Base-by-base conservation (phyloP, 305 asterid genomes). In the Vinca major region DNA sequence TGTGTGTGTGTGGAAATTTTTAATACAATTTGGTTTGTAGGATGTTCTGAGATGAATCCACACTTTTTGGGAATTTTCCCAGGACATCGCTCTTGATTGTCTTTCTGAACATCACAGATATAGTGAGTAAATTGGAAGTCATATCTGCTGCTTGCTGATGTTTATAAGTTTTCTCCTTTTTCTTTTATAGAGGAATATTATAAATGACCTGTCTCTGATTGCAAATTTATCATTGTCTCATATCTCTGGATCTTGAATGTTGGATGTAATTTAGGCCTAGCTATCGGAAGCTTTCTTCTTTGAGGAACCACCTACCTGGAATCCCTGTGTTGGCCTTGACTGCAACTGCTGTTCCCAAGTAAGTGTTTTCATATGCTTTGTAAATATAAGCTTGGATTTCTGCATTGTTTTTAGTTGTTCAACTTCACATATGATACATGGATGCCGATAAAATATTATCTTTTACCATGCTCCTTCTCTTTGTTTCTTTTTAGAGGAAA, bases 281-380 rank as follows among this genome's bases (percentile, higher is more conserved):
- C 88, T 92, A 92, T 83, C 82, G 97, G 70, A 92, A 90, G 81
- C 95, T 92, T 76, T 87, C 95, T 79, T 82, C 86, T 61, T 75
- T 92, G 79, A 89, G 96, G 83, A 78, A 80, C 68, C 84, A 65
- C 65, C 78, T 92, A 45, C 91, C 97, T 50, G 66, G 82, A 74
- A 75, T 90, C 80, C 98, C 98, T 70, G 77, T 92, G 74, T 66
- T 92, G 84, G 98, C 97, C 21, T 79, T 92, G 92, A 92, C 98
- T 70, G 98, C 98, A 74, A 92, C 98, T 68, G 98, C 98, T 77
- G 92, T 72, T 82, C 97, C 96, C 62, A 92, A 87, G 98, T 92
- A 83, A 92, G 98, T 85, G 50, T 69, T 63, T 20, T 73, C 50
- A 60, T 66, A 62, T 44, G 41, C 63, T 71, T 67, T 45, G 21